Evolutionary conservation across 1,284 basidiomycete genomes (phyloP), one percentile per base, ranked within the genome.

Genomic region (Phylloboletellus chloephorus): DNA sequence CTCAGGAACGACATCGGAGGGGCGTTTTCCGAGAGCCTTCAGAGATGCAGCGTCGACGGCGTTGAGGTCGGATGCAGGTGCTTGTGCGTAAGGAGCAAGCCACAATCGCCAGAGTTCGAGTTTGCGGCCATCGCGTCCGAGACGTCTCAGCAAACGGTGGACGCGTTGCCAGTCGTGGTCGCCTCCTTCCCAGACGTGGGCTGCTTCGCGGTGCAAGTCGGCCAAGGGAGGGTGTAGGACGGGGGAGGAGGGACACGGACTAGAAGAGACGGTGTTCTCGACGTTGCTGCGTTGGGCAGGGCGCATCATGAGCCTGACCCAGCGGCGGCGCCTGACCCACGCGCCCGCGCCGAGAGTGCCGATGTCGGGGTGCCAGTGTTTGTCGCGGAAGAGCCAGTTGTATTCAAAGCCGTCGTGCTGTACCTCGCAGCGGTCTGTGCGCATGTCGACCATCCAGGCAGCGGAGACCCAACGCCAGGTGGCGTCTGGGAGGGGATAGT

Each of bases 381-480:
- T 70, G 19, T 64, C 58, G 12, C 81, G 74, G 51, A 89, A 89
- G 46, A 67, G 58, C 76, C 80, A 85, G 54, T 87, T 88, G 64
- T 89, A 89, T 60, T 89, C 82, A 50, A 88, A 89, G 28, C 86
- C 86, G 51, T 89, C 86, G 50, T 83, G 73, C 52, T 86, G 81
- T 4, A 88, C 80, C 52, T 80, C 73, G 36, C 82, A 83, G 13
- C 66, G 64, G 48, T 83, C 77, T 15, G 77, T 73, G 28, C 81
- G 79, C 86, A 89, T 89, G 65, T 89, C 87, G 44, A 88, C 77
- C 82, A 89, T 84, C 86, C 86, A 89, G 6, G 73, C 64, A 24
- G 73, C 72, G 25, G 83, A 86, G 3, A 87, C 77, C 86, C 86
- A 89, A 31, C 64, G 71, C 87, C 87, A 89, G 9, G 72, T 76